Base-by-base conservation (phyloP, 1,139 yeast species). In the Diutina siamensis region DNA sequence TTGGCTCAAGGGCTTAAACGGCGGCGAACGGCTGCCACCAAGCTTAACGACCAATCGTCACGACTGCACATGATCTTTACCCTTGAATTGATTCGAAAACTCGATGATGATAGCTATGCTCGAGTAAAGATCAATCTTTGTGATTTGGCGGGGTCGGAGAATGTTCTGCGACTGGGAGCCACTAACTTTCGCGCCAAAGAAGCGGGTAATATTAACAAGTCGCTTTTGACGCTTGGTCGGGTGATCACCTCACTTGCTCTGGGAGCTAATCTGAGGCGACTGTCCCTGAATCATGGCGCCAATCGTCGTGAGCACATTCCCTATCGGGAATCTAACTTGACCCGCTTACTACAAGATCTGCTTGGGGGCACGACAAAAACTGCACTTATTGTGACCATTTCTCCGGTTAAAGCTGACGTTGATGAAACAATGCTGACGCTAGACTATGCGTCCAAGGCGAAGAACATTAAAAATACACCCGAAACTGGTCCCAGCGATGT, bases 381-480 rank as follows among this genome's bases (percentile, higher is more conserved):
- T 0, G 53, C 53, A 7, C 44, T 52, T 18, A 51, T 52, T 9
- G 55, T 54, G 31, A 52, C 55, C 5, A 46, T 52, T 13, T 50
- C 52, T 4, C 55, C 55, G 1, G 55, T 53, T 8, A 46, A 46
- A 21, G 45, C 50, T 35, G 50, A 50, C 19, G 45, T 44, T 17
- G 44, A 44, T 10, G 55, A 52, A 35, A 52, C 54, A 13, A 33
- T 51, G 18, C 49, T 51, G 35, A 52, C 55, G 2, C 45, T 52
- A 13, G 49, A 48, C 27, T 52, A 52, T 25, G 55, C 55, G 4
- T 46, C 52, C 18, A 52, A 52, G 38, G 55, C 54, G 33, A 52
- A 52, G 33, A 47, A 48, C 44, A 52, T 52, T 45, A 1, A 72
- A 72, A 53, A 87, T 57, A 70, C 76, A 46, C 89, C 89, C 5